A percentile compares a stretch with the other conserved stretches of the same genome.
Evolutionary conservation across 306 rosid genomes (phyloP).

Genomic region (Hylodesmum podocarpum): DNA sequence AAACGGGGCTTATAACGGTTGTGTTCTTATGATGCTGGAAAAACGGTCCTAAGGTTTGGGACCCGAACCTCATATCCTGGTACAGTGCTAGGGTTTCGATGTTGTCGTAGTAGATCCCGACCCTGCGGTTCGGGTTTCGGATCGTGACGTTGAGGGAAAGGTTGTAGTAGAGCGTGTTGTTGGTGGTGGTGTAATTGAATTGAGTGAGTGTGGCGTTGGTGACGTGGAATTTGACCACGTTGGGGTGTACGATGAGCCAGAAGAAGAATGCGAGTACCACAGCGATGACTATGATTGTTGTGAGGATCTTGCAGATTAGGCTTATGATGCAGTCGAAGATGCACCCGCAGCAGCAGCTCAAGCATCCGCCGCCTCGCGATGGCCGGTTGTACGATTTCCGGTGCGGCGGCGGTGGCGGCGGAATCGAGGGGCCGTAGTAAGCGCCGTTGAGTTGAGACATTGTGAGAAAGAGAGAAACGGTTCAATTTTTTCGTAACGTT

Average conservation of each 20-base stretch:
- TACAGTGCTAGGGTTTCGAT: slow-evolving; percentile 47
- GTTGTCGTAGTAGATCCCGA: slow-evolving; percentile 57
- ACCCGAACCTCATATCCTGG: slow-evolving; percentile 36
- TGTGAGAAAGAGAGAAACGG: neutral
- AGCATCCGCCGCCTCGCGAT: slow-evolving; percentile 40
- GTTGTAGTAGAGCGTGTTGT: slow-evolving; percentile 41
- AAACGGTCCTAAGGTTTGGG: slow-evolving; percentile 23
- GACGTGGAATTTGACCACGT: slow-evolving; percentile 45
- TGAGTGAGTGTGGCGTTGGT: slow-evolving; percentile 52
- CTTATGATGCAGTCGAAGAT: slow-evolving; percentile 44
- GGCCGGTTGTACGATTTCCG: slow-evolving; percentile 40
- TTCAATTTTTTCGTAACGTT: neutral
- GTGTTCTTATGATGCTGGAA: slow-evolving; percentile 53
- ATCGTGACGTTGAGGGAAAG: slow-evolving; percentile 52
- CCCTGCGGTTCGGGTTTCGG: slow-evolving; percentile 55
- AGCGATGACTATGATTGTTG: slow-evolving; percentile 25
- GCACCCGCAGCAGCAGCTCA: slow-evolving; percentile 51
- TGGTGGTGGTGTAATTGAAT: slow-evolving; percentile 35
- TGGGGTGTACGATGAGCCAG: slow-evolving; percentile 59
- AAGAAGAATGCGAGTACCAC: slow-evolving; percentile 35
- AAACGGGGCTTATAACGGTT: neutral
- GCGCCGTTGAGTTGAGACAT: slow-evolving; percentile 78
- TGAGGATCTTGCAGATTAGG: slow-evolving; percentile 39
- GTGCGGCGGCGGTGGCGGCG: slow-evolving; percentile 70
- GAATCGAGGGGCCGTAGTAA: slow-evolving; percentile 82